Evolutionary conservation across 306 rosid genomes (phyloP).

Genomic region (Cucurbita ficifolia): DNA sequence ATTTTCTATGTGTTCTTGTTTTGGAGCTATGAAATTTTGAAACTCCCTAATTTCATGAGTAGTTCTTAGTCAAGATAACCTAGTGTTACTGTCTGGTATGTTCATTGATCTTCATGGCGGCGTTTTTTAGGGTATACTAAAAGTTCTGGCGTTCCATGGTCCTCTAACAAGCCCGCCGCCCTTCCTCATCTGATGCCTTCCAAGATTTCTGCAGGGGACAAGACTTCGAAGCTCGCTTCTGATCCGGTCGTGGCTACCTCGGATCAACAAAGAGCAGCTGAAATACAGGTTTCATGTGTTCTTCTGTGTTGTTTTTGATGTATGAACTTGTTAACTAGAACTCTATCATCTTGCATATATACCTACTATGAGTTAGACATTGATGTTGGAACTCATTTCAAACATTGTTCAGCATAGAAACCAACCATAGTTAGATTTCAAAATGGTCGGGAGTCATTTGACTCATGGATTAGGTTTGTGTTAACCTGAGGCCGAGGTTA

Average conservation of each 20-base stretch:
- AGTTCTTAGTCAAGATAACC: neutral
- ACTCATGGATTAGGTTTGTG: neutral
- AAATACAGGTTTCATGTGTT: slow-evolving; percentile 37
- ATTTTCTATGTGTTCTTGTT: neutral
- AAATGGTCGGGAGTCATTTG: neutral
- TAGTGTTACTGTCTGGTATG: neutral
- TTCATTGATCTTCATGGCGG: slow-evolving; percentile 6
- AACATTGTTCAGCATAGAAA: neutral
- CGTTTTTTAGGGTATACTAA: slow-evolving; percentile 24
- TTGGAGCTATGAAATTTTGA: neutral
- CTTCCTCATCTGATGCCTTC: slow-evolving; percentile 52
- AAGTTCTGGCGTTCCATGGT: slow-evolving; percentile 41
- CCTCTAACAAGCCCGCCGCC: slow-evolving; percentile 43
- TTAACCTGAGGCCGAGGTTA: neutral
- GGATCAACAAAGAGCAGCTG: slow-evolving; percentile 27
- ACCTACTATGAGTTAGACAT: neutral
- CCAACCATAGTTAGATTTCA: neutral
- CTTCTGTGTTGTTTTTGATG: neutral
- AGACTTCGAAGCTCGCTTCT: slow-evolving; percentile 20
- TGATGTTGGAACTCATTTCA: neutral
- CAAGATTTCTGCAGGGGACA: slow-evolving; percentile 45
- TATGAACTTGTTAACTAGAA: neutral
- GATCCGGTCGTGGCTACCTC: slow-evolving; percentile 23
- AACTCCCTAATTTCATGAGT: neutral
- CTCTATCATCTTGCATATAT: neutral